phyloP scores from a whole-genome alignment of 169 alveolate species.

The Babesia ovata region DNA sequence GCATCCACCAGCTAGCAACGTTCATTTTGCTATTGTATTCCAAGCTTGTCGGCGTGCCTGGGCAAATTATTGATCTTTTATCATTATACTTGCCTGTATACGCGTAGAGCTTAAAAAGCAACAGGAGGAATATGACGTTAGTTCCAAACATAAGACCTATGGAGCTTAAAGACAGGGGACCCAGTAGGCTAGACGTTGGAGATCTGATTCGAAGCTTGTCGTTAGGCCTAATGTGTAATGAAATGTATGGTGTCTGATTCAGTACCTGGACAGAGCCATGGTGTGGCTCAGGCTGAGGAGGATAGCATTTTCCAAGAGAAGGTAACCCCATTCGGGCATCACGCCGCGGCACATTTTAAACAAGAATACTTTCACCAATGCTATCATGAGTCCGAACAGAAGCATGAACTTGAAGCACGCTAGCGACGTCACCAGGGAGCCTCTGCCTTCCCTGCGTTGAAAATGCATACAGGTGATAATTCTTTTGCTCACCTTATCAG shows the following conservation, averaged over 20 bases:
- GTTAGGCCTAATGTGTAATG: slow-evolving; percentile 61
- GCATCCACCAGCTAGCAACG: slow-evolving; percentile 86
- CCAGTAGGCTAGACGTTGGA: slow-evolving; percentile 85
- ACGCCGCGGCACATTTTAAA: slow-evolving; percentile 78
- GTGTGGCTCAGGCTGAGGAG: slow-evolving; percentile 76
- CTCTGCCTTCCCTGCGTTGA: slow-evolving; percentile 83
- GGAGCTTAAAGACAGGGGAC: slow-evolving; percentile 82
- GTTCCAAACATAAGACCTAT: slow-evolving; percentile 74
- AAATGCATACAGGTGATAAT: background rate
- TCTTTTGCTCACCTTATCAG: slow-evolving; percentile 59
- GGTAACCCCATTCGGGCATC: slow-evolving; percentile 86
- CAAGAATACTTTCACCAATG: slow-evolving; percentile 80
- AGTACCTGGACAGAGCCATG: slow-evolving; percentile 75
- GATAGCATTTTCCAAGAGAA: slow-evolving; percentile 78
- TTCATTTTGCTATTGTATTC: slow-evolving; percentile 71
- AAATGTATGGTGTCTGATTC: slow-evolving; percentile 10
- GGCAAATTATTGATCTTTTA: background rate
- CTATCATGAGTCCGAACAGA: slow-evolving; percentile 85
- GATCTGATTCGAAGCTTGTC: slow-evolving; percentile 78
- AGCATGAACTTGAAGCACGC: slow-evolving; percentile 89
- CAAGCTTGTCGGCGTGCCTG: slow-evolving; percentile 70
- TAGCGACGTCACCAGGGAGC: slow-evolving; percentile 87
- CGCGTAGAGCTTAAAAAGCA: slow-evolving; percentile 62
- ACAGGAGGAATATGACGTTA: slow-evolving; percentile 59
- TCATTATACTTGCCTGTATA: slow-evolving; percentile 5